These are phyloP conservation scores for Saturnispora kantuleensis DNA, from an alignment of 805 yeast species.

Conservation along the genomic window DNA sequence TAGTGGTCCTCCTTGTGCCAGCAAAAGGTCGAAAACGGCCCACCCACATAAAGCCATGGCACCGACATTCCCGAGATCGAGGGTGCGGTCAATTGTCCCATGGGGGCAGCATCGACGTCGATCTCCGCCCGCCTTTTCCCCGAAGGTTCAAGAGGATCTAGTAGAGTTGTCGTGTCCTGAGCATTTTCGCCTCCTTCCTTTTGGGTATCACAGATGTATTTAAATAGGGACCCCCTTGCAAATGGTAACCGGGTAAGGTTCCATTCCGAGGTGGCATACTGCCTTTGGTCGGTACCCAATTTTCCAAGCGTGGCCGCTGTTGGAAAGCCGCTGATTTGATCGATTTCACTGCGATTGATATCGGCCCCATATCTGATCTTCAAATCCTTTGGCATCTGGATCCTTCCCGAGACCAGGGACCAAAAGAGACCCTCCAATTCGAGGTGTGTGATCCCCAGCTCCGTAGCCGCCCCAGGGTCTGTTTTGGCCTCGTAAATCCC, in stretches of 20 bases:
- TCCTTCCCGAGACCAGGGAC: constrained; percentile 28
- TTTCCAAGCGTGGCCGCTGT: constrained; percentile 22
- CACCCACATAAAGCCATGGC: constrained; percentile 93
- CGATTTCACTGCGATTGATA: constrained; percentile 55
- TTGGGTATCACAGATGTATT: constrained; percentile 31
- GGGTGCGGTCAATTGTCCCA: background rate
- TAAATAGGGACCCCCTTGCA: constrained; percentile 58
- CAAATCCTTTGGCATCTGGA: constrained; percentile 19
- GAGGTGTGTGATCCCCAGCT: constrained; percentile 23
- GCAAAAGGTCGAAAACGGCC: constrained; percentile 83
- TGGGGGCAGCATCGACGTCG: constrained; percentile 28
- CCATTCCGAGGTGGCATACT: constrained; percentile 57
- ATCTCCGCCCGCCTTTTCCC: constrained; percentile 20
- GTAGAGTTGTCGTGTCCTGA: background rate
- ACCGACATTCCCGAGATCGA: constrained; percentile 83
- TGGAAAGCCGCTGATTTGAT: constrained; percentile 72
- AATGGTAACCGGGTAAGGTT: constrained; percentile 66
- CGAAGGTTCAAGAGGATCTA: background rate
- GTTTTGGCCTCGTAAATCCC: background rate
- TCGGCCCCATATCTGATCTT: constrained; percentile 81
- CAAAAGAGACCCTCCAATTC: constrained; percentile 59
- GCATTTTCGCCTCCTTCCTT: background rate
- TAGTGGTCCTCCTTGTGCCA: constrained; percentile 97
- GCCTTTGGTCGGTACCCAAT: constrained; percentile 4
- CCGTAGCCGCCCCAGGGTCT: background rate